Conservation (phyloP, 768 basidiomycete species). For the Wakefieldia striispora region DNA sequence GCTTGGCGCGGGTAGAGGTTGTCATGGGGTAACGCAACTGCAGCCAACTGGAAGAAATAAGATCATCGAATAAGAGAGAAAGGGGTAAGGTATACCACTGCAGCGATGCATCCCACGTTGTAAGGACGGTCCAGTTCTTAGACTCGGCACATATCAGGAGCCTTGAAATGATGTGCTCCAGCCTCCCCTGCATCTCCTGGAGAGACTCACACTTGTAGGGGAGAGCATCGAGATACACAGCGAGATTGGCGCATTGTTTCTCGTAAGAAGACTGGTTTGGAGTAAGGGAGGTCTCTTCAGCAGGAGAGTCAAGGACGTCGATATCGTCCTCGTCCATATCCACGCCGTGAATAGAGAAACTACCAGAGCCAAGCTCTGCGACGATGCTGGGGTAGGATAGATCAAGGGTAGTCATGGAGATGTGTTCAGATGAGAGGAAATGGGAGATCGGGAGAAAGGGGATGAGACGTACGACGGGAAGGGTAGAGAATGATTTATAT, state of each 20-base stretch:
- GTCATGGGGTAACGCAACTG: constrained; percentile 77
- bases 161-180: constrained; percentile 68
- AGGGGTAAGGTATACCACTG: constrained; percentile 55
- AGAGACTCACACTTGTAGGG: constrained; percentile 73
- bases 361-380: constrained; percentile 24
- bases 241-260: constrained; percentile 58
- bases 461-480: constrained; percentile 27
- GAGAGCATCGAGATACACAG: constrained; percentile 62
- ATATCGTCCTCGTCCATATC: constrained; percentile 63
- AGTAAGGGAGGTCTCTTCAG: constrained; percentile 26
- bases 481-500: constrained; percentile 11
- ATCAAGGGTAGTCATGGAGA: constrained; percentile 23
- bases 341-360: constrained; percentile 20
- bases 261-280: constrained; percentile 44
- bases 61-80: neutral
- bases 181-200: constrained; percentile 66
- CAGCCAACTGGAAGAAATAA: constrained; percentile 59
- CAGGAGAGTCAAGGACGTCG: constrained; percentile 41
- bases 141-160: constrained; percentile 69
- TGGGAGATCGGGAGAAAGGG: constrained; percentile 9
- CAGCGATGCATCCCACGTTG: constrained; percentile 76
- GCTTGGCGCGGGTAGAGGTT: constrained; percentile 64
- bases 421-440: constrained; percentile 20
- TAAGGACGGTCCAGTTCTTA: constrained; percentile 71
- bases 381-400: constrained; percentile 21